Percentiles rank a stretch among this genome's conserved stretches.
phyloP scores from a whole-genome alignment of 2,329 filamentous ascomycete species.

The Elsinoe ampelina region DNA sequence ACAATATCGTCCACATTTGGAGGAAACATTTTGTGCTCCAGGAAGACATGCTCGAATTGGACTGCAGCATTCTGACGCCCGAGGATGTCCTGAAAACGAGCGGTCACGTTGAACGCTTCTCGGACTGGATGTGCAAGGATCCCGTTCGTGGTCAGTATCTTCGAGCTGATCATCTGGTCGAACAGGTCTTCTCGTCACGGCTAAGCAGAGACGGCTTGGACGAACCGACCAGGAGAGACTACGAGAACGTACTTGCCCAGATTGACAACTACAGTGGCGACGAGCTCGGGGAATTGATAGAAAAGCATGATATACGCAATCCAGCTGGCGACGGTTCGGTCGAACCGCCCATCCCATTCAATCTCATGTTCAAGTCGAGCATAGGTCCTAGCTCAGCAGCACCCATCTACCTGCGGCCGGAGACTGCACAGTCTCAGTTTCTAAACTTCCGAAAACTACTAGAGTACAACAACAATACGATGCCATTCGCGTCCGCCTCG shows the following conservation, averaged over 20 bases:
- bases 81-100: conserved; percentile 84
- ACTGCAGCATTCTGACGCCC: conserved; percentile 89
- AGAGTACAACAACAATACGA: conserved; percentile 87
- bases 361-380: conserved; percentile 95
- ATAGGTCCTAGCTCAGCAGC: conserved; percentile 88
- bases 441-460: conserved; percentile 93
- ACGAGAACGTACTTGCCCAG: conserved; percentile 63
- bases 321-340: conserved; percentile 69
- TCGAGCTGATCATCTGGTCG: conserved; percentile 90
- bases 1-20: conserved; percentile 82
- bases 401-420: conserved; percentile 77
- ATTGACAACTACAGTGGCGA: conserved; percentile 87
- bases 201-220: conserved; percentile 73
- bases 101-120: conserved; percentile 95
- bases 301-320: conserved; percentile 84
- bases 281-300: conserved; percentile 77
- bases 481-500: conserved; percentile 95
- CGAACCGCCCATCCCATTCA: conserved; percentile 78
- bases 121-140: conserved; percentile 90
- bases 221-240: conserved; percentile 77
- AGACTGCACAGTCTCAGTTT: conserved; percentile 97
- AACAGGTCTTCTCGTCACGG: conserved; percentile 80
- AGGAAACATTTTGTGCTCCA: conserved; percentile 87
- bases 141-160: conserved; percentile 95
- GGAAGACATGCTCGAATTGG: conserved; percentile 92